phyloP scores from a whole-genome alignment of 1,284 basidiomycete species.

The Golubevia pallescens region DNA sequence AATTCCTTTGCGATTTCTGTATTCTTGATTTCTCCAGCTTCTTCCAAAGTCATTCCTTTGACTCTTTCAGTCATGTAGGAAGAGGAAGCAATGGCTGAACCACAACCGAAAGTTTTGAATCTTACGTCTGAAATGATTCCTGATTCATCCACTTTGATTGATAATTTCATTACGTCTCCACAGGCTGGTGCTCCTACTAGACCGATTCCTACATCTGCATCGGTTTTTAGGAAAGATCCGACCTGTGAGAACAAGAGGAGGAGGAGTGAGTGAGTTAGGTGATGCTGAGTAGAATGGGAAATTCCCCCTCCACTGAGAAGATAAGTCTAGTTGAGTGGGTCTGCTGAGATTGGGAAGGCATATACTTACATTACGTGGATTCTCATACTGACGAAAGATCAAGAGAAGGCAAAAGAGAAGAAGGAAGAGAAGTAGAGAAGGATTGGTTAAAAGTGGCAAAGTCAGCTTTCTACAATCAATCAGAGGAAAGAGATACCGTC shows the following conservation, averaged over 20 bases:
- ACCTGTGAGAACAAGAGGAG: conserved; percentile 70
- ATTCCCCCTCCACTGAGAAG: not conserved
- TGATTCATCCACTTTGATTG: conserved; percentile 61
- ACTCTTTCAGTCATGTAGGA: conserved; percentile 83
- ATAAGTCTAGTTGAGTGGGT: not conserved
- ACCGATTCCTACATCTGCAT: conserved; percentile 90
- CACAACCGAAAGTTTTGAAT: conserved; percentile 65
- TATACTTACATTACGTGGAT: conserved; percentile 56
- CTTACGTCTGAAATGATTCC: conserved; percentile 63
- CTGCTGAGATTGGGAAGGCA: not conserved
- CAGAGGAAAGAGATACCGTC: not conserved
- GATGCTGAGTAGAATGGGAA: too few relatives aligned
- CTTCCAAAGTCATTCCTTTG: conserved; percentile 89
- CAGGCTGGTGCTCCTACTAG: conserved; percentile 97
- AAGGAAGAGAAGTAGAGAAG: not conserved
- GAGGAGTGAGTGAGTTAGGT: too few relatives aligned
- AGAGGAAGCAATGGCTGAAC: conserved; percentile 63
- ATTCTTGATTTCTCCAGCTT: conserved; percentile 96
- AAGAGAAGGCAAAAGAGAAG: not conserved
- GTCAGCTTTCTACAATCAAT: not conserved
- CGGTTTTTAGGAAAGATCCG: conserved; percentile 89
- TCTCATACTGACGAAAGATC: conserved; percentile 40
- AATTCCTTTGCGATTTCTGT: conserved; percentile 96
- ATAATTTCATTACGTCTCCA: conserved; percentile 68
- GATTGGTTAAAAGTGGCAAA: conserved; percentile 1